A percentile compares a stretch with the other conserved stretches of the same genome.
These are phyloP conservation scores for Orobanche coerulescens DNA, from an alignment of 257 asterid species.

Conservation along the genomic window DNA sequence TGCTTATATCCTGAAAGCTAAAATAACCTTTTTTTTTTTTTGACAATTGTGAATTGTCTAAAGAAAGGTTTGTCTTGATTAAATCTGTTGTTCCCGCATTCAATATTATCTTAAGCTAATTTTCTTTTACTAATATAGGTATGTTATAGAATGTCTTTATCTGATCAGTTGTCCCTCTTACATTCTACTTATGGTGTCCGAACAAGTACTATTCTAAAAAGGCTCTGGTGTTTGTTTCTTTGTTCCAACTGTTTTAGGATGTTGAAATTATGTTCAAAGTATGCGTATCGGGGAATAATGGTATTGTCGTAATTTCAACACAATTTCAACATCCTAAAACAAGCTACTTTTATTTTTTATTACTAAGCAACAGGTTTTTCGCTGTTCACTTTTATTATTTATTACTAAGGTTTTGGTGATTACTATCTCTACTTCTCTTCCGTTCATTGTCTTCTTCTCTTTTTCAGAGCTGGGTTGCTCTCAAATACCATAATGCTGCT, in stretches of 20 bases:
- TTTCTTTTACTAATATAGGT: neutral
- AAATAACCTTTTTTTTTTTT: neutral
- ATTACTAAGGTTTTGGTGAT: too few relatives aligned
- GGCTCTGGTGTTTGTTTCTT: constrained; percentile 2
- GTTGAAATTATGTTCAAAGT: neutral
- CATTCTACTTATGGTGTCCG: neutral
- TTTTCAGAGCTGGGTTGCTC: constrained; percentile 68
- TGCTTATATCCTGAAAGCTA: neutral
- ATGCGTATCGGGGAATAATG: neutral
- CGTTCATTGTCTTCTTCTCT: constrained; percentile 2
- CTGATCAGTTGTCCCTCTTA: neutral
- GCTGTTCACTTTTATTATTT: too few relatives aligned
- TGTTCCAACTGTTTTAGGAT: neutral
- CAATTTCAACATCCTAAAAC: too few relatives aligned
- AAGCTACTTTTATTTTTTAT: neutral
- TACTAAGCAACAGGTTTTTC: neutral
- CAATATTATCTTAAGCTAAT: neutral
- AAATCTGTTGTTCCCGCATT: neutral
- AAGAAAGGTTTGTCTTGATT: neutral
- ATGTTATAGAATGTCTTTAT: neutral
- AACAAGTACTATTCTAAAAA: neutral
- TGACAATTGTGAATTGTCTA: too few relatives aligned
- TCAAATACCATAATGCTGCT: constrained; percentile 50
- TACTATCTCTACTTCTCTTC: constrained; percentile 1
- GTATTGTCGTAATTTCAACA: neutral